Evolutionary conservation across 805 yeast genomes (phyloP).

Genomic region (Metschnikowia santaceciliae): DNA sequence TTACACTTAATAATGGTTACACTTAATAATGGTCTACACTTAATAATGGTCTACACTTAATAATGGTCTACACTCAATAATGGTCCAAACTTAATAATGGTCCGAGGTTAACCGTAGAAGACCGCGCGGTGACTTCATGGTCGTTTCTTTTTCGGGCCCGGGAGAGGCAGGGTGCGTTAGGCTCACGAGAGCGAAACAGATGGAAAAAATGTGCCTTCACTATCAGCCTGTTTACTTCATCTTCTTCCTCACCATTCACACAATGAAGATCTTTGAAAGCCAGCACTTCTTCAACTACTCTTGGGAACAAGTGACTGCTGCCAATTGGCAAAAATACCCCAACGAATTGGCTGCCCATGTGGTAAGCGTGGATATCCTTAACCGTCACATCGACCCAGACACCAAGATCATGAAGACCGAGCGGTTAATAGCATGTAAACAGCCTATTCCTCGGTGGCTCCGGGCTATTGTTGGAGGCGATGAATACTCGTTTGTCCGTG

Average conservation of each 20-base stretch:
- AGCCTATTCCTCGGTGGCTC: slow-evolving; percentile 82
- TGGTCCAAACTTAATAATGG: too few species aligned
- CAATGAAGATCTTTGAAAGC: slow-evolving; percentile 77
- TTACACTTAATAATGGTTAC: too few species aligned
- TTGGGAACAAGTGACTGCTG: slow-evolving; percentile 94
- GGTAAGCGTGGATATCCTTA: slow-evolving; percentile 83
- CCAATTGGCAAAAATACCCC: slow-evolving; percentile 97
- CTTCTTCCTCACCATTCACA: slow-evolving; percentile 3
- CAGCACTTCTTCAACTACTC: slow-evolving; percentile 71
- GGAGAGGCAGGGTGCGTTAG: not conserved
- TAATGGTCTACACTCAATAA: too few species aligned
- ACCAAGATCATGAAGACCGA: slow-evolving; percentile 65
- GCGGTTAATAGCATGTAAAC: slow-evolving; percentile 83
- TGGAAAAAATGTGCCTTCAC: not conserved
- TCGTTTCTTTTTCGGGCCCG: slow-evolving; percentile 7
- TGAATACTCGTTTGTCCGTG: slow-evolving; percentile 77
- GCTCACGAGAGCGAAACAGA: slow-evolving; percentile 1
- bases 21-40: too few species aligned
- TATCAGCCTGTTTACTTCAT: not conserved
- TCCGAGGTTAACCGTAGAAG: too few species aligned
- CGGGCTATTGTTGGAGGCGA: slow-evolving; percentile 66
- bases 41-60: too few species aligned
- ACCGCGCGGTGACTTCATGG: not conserved
- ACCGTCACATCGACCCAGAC: slow-evolving; percentile 59
- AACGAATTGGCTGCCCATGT: slow-evolving; percentile 90